Conservation (phyloP, 2,329 filamentous ascomycete species). For the Penicillium vulpinum region DNA sequence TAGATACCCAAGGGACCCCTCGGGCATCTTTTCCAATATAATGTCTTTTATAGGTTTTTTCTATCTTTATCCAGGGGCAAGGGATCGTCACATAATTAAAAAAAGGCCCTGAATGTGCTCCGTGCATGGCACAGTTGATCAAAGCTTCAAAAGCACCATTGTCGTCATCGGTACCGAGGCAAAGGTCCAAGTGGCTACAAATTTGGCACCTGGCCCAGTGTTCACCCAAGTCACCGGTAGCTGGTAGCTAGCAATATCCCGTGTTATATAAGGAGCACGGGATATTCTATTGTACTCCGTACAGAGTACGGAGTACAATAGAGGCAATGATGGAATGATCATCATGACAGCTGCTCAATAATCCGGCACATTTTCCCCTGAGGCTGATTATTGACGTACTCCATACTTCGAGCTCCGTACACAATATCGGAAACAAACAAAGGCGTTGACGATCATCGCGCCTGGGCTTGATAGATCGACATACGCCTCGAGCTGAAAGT, state of each 20-base stretch:
- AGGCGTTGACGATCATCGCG: conserved; percentile 1
- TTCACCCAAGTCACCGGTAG: conserved; percentile 1
- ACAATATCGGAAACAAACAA: neutral
- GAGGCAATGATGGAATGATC: neutral
- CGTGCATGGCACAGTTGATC: neutral
- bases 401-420: neutral
- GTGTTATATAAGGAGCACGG: neutral
- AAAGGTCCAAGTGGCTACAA: neutral
- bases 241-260: neutral
- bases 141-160: neutral
- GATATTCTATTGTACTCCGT: too few relatives aligned
- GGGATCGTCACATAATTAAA: neutral
- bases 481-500: conserved; percentile 1
- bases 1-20: neutral
- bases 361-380: neutral
- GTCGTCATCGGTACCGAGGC: neutral
- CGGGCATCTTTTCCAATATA: neutral
- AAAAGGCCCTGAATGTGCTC: neutral
- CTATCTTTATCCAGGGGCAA: neutral
- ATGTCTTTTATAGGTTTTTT: neutral
- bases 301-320: neutral
- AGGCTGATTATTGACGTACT: neutral
- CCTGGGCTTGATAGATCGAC: conserved; percentile 7
- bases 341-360: neutral
- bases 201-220: too few relatives aligned